Percentiles rank a stretch among this genome's conserved stretches.
Evolutionary conservation across 2,329 filamentous ascomycete species (phyloP).

Genomic region (Lasiodiplodia sp.): DNA sequence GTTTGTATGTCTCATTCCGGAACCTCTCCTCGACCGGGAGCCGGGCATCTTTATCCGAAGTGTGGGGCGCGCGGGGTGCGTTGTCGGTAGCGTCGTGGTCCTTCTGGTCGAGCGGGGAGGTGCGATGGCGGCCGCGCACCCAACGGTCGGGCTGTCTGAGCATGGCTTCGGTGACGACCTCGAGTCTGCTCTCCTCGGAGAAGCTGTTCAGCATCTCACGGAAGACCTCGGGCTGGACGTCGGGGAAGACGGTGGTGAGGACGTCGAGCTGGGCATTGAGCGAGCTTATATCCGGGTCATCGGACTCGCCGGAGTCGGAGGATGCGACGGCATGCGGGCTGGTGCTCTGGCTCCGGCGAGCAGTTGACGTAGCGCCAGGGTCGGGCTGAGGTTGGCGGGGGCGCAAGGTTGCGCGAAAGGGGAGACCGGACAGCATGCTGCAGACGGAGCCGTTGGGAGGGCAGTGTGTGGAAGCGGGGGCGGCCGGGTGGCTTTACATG

Average conservation of each 20-base stretch:
- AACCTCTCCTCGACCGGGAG: conserved; percentile 69
- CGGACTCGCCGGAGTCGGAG: conserved; percentile 37
- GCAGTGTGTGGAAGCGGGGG: conserved; percentile 9
- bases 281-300: conserved; percentile 69
- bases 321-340: not conserved
- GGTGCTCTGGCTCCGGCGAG: conserved; percentile 19
- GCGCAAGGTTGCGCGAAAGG: conserved; percentile 24
- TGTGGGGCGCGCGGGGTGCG: conserved; percentile 33
- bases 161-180: conserved; percentile 78
- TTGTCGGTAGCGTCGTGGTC: conserved; percentile 42
- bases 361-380: not conserved
- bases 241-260: conserved; percentile 76
- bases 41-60: conserved; percentile 40
- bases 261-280: conserved; percentile 74
- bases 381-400: conserved; percentile 3
- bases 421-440: conserved; percentile 27
- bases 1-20: conserved; percentile 70
- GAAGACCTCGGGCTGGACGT: conserved; percentile 83
- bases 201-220: conserved; percentile 80
- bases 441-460: not conserved
- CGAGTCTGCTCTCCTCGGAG: conserved; percentile 77
- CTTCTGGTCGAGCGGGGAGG: conserved; percentile 55
- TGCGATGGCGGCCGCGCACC: conserved; percentile 69
- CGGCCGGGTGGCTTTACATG: conserved; percentile 27
- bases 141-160: conserved; percentile 75